Evolutionary conservation across 352 stramenopile species (phyloP), one percentile per base, ranked within the genome.

Genomic region (Thraustochytrium striatum): DNA sequence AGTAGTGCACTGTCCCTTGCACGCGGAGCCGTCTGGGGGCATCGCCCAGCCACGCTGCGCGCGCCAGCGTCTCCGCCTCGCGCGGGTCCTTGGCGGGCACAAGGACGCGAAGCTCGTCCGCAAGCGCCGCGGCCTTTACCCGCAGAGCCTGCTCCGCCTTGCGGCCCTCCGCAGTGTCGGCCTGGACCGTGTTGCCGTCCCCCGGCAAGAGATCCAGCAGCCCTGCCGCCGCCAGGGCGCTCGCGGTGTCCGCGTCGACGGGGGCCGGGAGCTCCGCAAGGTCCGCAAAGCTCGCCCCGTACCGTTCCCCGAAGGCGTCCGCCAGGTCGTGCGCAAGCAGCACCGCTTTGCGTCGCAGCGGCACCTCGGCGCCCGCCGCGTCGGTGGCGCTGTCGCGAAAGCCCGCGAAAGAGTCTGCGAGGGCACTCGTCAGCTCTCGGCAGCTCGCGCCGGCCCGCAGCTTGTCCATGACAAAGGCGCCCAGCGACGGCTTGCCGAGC

Each of bases 1-100:
- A 69, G 44, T 70, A 70, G 28, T 70, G 59, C 25, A 38, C 53
- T 13, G 59, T 70, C 25, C 59, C 59, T 13, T 25, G 59, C 36
- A 70, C 59, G 28, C 50, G 0, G 30, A 70, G 59, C 41, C 30
- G 8, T 5, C 32, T 52, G 41, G 21, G 11, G 9, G 59, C 59
- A 33, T 70, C 21, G 21, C 7, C 32, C 59, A 53, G 33, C 2
- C 7, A 19, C 59, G 19, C 59, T 38, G 36, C 32, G 21, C 39
- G 28, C 7, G 39, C 13, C 5, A 13, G 5, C 5, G 39, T 5
- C 39, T 5, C 39, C 39, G 39, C 13, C 5, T 5, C 39, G 3
- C 58, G n/a, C 0, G 16, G 11, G 8, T 9, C 58, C 11, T 33
- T n/a, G 9, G 5, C 16, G 25, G 35, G 36, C 30, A 70, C 21